Evolutionary conservation across 768 basidiomycete species (phyloP).

Genomic region (Coprinellus micaceus): DNA sequence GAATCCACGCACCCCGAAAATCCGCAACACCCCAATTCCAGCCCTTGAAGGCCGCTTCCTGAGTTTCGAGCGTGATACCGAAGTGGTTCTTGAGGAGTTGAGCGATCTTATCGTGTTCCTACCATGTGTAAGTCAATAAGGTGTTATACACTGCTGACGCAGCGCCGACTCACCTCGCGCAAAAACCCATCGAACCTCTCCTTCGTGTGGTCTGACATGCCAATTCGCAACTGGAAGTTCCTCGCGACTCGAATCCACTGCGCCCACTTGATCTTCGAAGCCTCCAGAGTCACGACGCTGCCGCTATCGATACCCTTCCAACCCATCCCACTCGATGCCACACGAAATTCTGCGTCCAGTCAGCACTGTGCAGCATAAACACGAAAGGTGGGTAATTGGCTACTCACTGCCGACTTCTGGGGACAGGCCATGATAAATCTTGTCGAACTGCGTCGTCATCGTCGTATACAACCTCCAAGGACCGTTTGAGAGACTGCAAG

Average conservation of each 20-base stretch:
- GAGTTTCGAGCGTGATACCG: slow-evolving; percentile 75
- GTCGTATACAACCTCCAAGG: slow-evolving; percentile 11
- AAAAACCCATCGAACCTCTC: slow-evolving; percentile 93
- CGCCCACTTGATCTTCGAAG: slow-evolving; percentile 78
- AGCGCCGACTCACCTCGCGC: slow-evolving; percentile 62
- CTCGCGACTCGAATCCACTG: slow-evolving; percentile 93
- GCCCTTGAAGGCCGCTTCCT: slow-evolving; percentile 86
- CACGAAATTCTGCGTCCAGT: slow-evolving; percentile 66
- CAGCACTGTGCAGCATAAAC: neutral
- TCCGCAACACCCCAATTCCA: slow-evolving; percentile 99
- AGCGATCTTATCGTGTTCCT: slow-evolving; percentile 91
- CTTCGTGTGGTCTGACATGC: slow-evolving; percentile 69
- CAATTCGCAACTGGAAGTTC: slow-evolving; percentile 84
- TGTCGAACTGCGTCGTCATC: slow-evolving; percentile 79
- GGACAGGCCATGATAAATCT: slow-evolving; percentile 72
- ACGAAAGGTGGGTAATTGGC: neutral
- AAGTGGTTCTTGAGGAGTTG: slow-evolving; percentile 84
- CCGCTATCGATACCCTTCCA: slow-evolving; percentile 84
- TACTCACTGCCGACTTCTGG: slow-evolving; percentile 80
- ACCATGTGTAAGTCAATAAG: neutral
- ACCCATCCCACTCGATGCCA: slow-evolving; percentile 87
- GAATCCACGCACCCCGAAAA: slow-evolving; percentile 69
- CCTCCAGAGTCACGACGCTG: slow-evolving; percentile 57
- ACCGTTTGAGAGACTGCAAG: neutral
- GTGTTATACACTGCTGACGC: no score